phyloP scores from a whole-genome alignment of 257 asterid genomes.

The Solanum sitiens region DNA sequence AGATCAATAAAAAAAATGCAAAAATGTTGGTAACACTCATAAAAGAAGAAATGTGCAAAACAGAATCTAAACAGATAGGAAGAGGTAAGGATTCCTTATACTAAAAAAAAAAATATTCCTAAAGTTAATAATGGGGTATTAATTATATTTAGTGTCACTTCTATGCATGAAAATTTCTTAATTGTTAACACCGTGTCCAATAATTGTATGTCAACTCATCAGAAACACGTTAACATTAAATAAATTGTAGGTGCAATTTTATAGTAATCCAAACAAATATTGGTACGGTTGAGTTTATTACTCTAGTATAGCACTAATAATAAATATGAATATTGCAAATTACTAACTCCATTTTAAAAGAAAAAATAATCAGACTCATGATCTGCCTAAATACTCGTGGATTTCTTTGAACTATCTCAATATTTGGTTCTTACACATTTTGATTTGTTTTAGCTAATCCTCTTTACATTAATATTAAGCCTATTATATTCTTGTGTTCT shows the following conservation, averaged over 20 bases:
- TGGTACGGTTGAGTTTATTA: background rate
- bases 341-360: background rate
- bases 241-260: background rate
- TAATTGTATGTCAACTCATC: background rate
- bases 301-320: background rate
- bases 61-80: background rate
- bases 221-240: background rate
- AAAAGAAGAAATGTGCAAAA: background rate
- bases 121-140: background rate
- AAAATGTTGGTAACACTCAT: background rate
- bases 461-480: background rate
- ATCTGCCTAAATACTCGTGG: background rate
- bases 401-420: background rate
- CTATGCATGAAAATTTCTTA: background rate
- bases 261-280: background rate
- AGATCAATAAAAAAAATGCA: background rate
- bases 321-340: background rate
- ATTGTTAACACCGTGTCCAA: background rate
- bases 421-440: background rate
- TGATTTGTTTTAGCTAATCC: background rate
- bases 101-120: background rate
- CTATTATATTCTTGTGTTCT: background rate
- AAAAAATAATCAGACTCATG: background rate
- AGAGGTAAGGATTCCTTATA: background rate
- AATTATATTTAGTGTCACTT: background rate